Evolutionary conservation across 768 basidiomycete species (phyloP).

Genomic region (Suillus weaverae): DNA sequence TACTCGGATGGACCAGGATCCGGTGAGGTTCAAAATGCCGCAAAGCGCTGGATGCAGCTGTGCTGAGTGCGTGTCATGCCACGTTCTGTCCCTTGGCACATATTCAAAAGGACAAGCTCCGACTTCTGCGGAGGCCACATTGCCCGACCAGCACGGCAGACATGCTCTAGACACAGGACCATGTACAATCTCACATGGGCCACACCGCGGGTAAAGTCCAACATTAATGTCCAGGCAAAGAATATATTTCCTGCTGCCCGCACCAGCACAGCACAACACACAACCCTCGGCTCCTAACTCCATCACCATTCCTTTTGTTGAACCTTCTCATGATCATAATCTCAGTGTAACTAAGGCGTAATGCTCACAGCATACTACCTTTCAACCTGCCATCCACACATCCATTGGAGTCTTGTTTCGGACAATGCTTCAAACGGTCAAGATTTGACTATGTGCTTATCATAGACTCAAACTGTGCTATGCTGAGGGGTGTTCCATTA

Average conservation of each 20-base stretch:
- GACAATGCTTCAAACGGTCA: neutral
- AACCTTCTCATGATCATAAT: neutral
- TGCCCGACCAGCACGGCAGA: neutral
- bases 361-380: neutral
- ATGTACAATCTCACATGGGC: neutral
- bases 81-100: neutral
- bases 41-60: neutral
- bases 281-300: neutral
- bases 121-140: neutral
- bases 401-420: neutral
- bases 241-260: neutral
- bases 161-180: neutral
- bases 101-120: neutral
- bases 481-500: neutral
- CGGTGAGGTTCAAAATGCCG: neutral
- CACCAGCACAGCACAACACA: neutral
- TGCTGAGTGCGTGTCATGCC: neutral
- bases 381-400: neutral
- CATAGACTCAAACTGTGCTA: neutral
- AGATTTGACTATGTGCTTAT: neutral
- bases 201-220: neutral
- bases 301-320: neutral
- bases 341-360: neutral
- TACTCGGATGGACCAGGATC: conserved; percentile 1
- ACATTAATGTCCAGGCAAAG: neutral